Evolutionary conservation across 371 early-diverging fungal species (phyloP), one percentile per base, ranked within the genome.

Genomic region (Smittium culicis): DNA sequence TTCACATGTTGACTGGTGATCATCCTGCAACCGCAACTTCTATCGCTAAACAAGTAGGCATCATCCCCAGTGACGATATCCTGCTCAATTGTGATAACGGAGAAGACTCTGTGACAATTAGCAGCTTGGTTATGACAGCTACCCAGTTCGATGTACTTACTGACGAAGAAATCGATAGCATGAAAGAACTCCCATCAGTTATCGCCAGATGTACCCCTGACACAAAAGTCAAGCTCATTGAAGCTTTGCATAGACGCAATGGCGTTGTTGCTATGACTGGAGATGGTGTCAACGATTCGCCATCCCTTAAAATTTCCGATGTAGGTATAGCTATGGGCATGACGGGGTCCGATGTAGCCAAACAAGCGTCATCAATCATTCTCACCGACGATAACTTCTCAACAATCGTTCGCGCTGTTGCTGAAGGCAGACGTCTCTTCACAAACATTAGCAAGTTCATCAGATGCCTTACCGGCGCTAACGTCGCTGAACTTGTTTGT

Each of bases 211-310:
- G 92, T 79, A 85, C 82, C 66, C 98, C 99, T 3, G 95, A 97
- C 72, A 94, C 94, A 73, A 98, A 98, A 76, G 86, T 95, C 63
- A 94, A 92, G 80, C 90, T 99, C 80, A 93, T 99, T 35, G 83
- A 88, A 75, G 92, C 96, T 0, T 77, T 99, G 68, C 93, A 98
- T 76, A 80, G 85, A n/a, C 84, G 87, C 30, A 82, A 82, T 29
- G 80, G 64, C 89, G 96, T 77, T 89, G 96, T 79, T 87, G 94
- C 93, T 27, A 94, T 98, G 94, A 87, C 94, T 14, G 99, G 99
- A 34, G 99, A 99, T 77, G 99, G 99, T 33, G 92, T 97, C 71
- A 99, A 99, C 74, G 99, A 99, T 76, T 92, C 94, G 24, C 96
- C 96, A 1, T 94, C 97, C n/a, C 79, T 99, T 35, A 94, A 91